Evolutionary conservation across 306 rosid genomes (phyloP).

Genomic region (Crotalaria pallida): DNA sequence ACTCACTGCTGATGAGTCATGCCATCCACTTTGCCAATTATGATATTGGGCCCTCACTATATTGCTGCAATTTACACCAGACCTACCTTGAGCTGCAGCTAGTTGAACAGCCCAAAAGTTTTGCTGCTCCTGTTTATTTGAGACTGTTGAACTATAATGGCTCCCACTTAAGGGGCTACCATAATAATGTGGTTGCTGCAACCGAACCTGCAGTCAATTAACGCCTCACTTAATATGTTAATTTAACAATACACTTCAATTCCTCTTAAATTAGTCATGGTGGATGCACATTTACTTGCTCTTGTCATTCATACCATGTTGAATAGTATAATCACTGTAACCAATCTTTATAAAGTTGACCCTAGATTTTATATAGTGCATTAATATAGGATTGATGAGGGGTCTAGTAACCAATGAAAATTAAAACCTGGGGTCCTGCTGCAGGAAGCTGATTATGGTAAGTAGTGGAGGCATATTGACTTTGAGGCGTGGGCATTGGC

Average conservation of each 20-base stretch:
- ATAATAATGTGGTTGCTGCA: slow-evolving; percentile 43
- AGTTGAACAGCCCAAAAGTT: slow-evolving; percentile 48
- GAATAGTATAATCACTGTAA: slow-evolving; percentile 20
- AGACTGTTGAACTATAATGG: slow-evolving; percentile 29
- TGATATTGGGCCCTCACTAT: slow-evolving; percentile 32
- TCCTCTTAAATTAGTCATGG: too few species aligned
- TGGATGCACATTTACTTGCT: too few species aligned
- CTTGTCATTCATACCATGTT: neutral
- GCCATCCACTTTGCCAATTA: slow-evolving; percentile 43
- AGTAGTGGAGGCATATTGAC: slow-evolving; percentile 35
- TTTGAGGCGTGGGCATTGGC: slow-evolving; percentile 39
- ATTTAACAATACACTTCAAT: too few species aligned
- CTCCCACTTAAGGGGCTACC: slow-evolving; percentile 26
- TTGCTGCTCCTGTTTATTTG: slow-evolving; percentile 39
- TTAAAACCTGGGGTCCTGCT: slow-evolving; percentile 51
- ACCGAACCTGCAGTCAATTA: slow-evolving; percentile 29
- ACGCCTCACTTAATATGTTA: too few species aligned
- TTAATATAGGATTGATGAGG: slow-evolving; percentile 16
- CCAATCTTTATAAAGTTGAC: neutral
- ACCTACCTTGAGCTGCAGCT: slow-evolving; percentile 37
- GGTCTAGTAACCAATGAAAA: slow-evolving; percentile 21
- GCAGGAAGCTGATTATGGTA: slow-evolving; percentile 40
- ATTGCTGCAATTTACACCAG: slow-evolving; percentile 23
- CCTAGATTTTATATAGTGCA: neutral
- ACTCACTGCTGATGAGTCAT: slow-evolving; percentile 18